Base-by-base conservation (phyloP, 2,329 filamentous ascomycete genomes). In the Chaetomium olivaceum region DNA sequence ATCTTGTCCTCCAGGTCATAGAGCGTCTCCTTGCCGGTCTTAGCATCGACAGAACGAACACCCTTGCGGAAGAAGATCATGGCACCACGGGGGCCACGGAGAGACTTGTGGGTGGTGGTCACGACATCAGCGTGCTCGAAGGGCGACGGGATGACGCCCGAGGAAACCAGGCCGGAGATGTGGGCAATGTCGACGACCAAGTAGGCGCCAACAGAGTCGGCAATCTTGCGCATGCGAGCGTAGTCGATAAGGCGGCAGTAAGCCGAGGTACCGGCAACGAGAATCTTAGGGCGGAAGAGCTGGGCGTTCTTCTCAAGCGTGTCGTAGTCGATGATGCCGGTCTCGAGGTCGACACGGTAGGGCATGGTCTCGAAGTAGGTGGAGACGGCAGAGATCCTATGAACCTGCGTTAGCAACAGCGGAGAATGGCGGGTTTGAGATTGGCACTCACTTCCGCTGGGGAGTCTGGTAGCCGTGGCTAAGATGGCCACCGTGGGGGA, bases 51-150 rank as follows among this genome's bases (percentile, higher is more conserved):
- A 75, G 90, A 92, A 76, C 94, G 91, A 68, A 97, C 89, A 70
- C 95, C 95, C 85, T 96, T 97, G 81, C 95, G 92, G 89, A 93
- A 99, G 88, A 99, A 99, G 83, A 99, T 99, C 95, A 99, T 99
- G 77, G 95, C 95, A 76, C 95, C 95, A 78, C 95, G 92, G 67
- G 95, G 95, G 67, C 95, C 95, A 80, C 95, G 93, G 73, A 99
- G 91, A 63, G 93, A 97, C 87, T 99, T 99, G 89, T 99, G 95
- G 56, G 95, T 99, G 69, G 95, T 99, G 69, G 95, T 99, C 73
- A 99, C 95, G 65, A 99, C 90, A 77, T 99, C 95, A 71, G 95
- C 94, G 79, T 96, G 84, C 70, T 88, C 84, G 83, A 99, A 99
- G 54, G 95, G 95, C 58, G 92, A 93, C 69, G 93, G 92, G 76